Percentiles rank a stretch among this genome's conserved stretches.
phyloP scores from a whole-genome alignment of 2,329 filamentous ascomycete species.

The Diaporthe destruens region DNA sequence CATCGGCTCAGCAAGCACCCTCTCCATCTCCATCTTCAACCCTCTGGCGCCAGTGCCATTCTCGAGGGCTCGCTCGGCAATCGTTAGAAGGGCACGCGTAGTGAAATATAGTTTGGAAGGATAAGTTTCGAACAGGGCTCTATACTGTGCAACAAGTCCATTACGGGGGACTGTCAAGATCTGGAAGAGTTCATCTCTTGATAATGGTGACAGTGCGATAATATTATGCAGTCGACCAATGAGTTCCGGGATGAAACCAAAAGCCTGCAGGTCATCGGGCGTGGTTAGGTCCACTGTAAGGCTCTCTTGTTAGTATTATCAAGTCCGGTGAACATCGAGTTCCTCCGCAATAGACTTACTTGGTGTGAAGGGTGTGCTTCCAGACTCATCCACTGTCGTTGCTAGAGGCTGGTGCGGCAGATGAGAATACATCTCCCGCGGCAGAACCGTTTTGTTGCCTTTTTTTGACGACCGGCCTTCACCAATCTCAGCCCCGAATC shows the following conservation, averaged over 20 bases:
- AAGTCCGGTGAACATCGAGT: background rate
- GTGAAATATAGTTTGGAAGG: constrained; percentile 89
- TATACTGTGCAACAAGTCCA: constrained; percentile 88
- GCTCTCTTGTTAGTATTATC: constrained; percentile 10
- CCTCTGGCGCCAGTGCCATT: constrained; percentile 82
- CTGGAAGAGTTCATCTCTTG: constrained; percentile 76
- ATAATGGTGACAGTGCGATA: constrained; percentile 84
- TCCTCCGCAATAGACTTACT: constrained; percentile 29
- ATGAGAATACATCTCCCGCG: constrained; percentile 70
- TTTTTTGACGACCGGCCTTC: constrained; percentile 60
- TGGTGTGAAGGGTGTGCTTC: constrained; percentile 60
- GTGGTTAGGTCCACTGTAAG: constrained; percentile 75
- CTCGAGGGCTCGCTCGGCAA: constrained; percentile 76
- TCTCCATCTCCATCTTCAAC: constrained; percentile 84
- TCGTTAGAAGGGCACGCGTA: constrained; percentile 80
- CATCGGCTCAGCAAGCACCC: constrained; percentile 82
- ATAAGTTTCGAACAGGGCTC: constrained; percentile 83
- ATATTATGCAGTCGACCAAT: constrained; percentile 95
- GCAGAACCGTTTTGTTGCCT: constrained; percentile 69
- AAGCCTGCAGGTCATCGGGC: constrained; percentile 82
- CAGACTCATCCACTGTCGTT: constrained; percentile 46
- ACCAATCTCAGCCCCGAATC: constrained; percentile 86
- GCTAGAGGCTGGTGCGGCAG: constrained; percentile 65
- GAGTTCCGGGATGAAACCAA: constrained; percentile 94
- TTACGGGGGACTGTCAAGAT: constrained; percentile 95